Base-by-base conservation (phyloP, 768 basidiomycete species). In the Leucosporidium scottii region DNA sequence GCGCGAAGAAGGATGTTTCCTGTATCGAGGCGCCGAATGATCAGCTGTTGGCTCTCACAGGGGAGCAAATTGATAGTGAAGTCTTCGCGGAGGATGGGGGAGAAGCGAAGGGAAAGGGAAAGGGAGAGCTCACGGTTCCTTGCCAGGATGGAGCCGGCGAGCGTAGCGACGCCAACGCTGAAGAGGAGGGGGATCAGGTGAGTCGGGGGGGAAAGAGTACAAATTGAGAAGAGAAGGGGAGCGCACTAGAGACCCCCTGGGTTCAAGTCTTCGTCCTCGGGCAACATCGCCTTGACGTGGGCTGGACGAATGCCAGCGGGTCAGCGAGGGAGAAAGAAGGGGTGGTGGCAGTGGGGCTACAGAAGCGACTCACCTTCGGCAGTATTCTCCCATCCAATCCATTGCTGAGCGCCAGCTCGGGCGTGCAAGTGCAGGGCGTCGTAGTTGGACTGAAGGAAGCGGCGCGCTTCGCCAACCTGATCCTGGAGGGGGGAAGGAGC, bases 141-240 rank as follows among this genome's bases (percentile, higher is more conserved):
- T 0, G 89, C 85, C 64, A 97, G 73, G 74, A 98, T 87, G 65
- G 92, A 92, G 2, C 89, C 91, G 5, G 89, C 88, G 58, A 98
- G 85, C 20, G 91, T 86, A 3, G 91, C 86, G 59, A 98, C 84
- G 59, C 91, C 90, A 56, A 90, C 87, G 81, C 73, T 74, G 69
- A 28, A 6, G 39, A 27, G 30, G 4, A 54, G 15, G 15, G 53
- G 3, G 12, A 20, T 28, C 25, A 30, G 25, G 13, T 25, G 30
- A 25, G 9, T 3, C 47, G 54, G 34, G 3, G 15, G 39, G 6
- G 3, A 13, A 44, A 44, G 39, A 44, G 15, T 44, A 3, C 15
- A 44, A 36, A 12, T 12, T 36, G 5, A 2, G 39, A 12, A 9
- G 39, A 44, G 15, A 44, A 17, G 8, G 2, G 3, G 8, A 44